A percentile compares a stretch with the other conserved stretches of the same genome.
These are phyloP conservation scores for Mycena vitilis DNA, from an alignment of 768 basidiomycete genomes.

Conservation along the genomic window DNA sequence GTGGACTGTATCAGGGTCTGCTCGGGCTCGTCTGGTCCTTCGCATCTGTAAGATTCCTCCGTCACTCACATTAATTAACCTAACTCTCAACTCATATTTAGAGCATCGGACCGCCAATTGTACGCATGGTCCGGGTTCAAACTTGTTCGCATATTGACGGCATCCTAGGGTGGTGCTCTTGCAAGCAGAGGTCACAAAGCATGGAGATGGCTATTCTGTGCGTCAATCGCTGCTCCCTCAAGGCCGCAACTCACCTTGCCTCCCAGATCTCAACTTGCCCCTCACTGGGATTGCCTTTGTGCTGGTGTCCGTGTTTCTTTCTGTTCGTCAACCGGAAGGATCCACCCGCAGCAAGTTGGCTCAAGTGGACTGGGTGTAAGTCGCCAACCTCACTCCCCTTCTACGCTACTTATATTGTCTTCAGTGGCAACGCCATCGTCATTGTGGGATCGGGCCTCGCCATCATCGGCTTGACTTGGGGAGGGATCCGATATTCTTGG, in stretches of 20 bases:
- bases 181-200: slow-evolving; percentile 36
- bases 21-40: slow-evolving; percentile 47
- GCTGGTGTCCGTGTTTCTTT: slow-evolving; percentile 38
- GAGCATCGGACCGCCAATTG: slow-evolving; percentile 35
- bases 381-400: not conserved
- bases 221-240: slow-evolving; percentile 11
- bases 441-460: slow-evolving; percentile 44
- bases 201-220: slow-evolving; percentile 48
- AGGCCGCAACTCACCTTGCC: not conserved
- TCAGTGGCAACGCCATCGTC: slow-evolving; percentile 51
- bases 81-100: not conserved
- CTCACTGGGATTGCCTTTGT: slow-evolving; percentile 38
- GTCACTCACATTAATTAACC: not conserved
- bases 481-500: slow-evolving; percentile 53
- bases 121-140: not conserved
- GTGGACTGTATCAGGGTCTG: slow-evolving; percentile 50
- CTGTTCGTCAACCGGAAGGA: slow-evolving; percentile 44
- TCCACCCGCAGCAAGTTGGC: slow-evolving; percentile 43
- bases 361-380: slow-evolving; percentile 53
- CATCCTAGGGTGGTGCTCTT: slow-evolving; percentile 36
- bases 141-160: not conserved
- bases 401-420: slow-evolving; percentile 14
- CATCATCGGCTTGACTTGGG: slow-evolving; percentile 55
- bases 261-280: slow-evolving; percentile 50
- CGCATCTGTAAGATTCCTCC: slow-evolving; percentile 41